Evolutionary conservation across 2,329 filamentous ascomycete species (phyloP).

Genomic region (Stagonosporopsis vannaccii): DNA sequence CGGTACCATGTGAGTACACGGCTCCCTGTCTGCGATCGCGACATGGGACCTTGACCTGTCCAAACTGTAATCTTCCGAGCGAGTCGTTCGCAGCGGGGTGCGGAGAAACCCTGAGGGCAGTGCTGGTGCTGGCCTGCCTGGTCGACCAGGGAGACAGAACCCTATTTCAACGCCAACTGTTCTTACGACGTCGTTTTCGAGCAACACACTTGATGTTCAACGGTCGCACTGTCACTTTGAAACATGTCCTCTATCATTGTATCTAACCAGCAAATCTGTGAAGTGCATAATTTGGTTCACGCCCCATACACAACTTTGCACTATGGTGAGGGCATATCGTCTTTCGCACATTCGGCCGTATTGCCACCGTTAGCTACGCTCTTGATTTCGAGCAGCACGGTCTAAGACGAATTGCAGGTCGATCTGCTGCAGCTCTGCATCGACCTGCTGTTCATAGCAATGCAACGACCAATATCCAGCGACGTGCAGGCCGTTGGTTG

Average conservation of each 20-base stretch:
- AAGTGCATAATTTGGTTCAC: constrained; percentile 14
- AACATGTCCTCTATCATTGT: neutral
- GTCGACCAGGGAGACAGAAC: constrained; percentile 44
- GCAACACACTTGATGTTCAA: neutral
- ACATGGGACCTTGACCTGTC: constrained; percentile 49
- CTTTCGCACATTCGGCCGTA: neutral
- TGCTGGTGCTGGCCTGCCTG: constrained; percentile 43
- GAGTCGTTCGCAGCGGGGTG: constrained; percentile 47
- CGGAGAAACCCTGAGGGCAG: constrained; percentile 49
- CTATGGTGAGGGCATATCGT: constrained; percentile 8
- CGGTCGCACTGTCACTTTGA: neutral
- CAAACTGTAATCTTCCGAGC: constrained; percentile 46
- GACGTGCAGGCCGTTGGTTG: constrained; percentile 26
- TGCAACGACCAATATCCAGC: constrained; percentile 21
- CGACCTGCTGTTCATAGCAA: constrained; percentile 28
- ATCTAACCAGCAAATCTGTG: neutral
- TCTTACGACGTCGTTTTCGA: neutral
- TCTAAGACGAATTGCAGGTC: constrained; percentile 30
- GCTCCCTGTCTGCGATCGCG: constrained; percentile 44
- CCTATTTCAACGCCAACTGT: constrained; percentile 44
- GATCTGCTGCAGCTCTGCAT: constrained; percentile 25
- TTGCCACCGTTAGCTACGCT: constrained; percentile 20
- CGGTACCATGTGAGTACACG: constrained; percentile 27
- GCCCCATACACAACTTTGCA: constrained; percentile 20
- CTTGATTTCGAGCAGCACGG: constrained; percentile 25